These are phyloP conservation scores for Vicia villosa DNA, from an alignment of 306 rosid species.

Conservation along the genomic window DNA sequence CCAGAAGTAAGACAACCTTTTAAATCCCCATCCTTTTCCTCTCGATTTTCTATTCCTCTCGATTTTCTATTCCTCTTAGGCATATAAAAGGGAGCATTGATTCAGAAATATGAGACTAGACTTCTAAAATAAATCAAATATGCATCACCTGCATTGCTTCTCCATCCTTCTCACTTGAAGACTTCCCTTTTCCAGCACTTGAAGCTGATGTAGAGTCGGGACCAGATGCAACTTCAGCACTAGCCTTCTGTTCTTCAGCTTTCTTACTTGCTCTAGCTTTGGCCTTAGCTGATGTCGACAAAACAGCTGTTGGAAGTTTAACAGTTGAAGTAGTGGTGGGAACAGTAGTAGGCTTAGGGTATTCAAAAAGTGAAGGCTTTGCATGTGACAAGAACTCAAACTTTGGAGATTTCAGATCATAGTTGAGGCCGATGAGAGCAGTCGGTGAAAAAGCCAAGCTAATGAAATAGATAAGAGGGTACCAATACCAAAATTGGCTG, in stretches of 20 bases:
- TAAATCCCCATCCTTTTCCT: neutral
- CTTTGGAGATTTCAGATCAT: constrained; percentile 85
- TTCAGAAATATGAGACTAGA: too few species aligned
- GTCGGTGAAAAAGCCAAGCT: constrained; percentile 95
- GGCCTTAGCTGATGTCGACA: constrained; percentile 96
- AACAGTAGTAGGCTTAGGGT: constrained; percentile 87
- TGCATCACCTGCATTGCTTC: constrained; percentile 86
- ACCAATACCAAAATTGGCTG: constrained; percentile 99
- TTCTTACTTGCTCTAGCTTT: constrained; percentile 93
- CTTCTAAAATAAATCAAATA: too few species aligned
- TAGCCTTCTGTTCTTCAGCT: constrained; percentile 88
- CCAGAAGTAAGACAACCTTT: neutral
- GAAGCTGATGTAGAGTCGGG: constrained; percentile 58
- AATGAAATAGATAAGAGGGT: constrained; percentile 92
- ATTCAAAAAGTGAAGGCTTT: constrained; percentile 90
- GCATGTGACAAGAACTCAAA: constrained; percentile 93
- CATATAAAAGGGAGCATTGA: neutral
- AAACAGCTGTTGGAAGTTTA: constrained; percentile 96
- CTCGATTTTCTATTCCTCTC: neutral
- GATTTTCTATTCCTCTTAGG: neutral
- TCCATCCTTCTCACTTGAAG: constrained; percentile 78
- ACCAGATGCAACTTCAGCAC: constrained; percentile 66
- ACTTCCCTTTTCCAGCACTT: constrained; percentile 69
- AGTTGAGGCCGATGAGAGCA: constrained; percentile 85
- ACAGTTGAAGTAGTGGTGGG: constrained; percentile 81